phyloP scores from a whole-genome alignment of 257 asterid genomes.

The Knoxia roxburghii region DNA sequence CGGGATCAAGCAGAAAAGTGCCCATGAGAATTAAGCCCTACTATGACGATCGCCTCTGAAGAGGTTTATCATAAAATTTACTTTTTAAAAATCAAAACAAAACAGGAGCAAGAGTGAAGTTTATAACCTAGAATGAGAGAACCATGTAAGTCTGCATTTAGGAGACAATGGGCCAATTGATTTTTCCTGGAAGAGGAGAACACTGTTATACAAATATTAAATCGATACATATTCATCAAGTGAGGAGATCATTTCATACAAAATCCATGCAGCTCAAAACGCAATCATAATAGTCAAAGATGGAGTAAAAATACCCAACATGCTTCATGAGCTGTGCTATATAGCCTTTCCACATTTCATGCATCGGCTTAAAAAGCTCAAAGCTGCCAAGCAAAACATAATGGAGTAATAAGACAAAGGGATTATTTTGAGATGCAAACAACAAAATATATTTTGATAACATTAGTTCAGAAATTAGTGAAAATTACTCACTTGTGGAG shows the following conservation, averaged over 20 bases:
- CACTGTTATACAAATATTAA: background rate
- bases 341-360: slow-evolving; percentile 78
- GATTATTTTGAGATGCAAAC: background rate
- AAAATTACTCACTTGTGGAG: slow-evolving; percentile 53
- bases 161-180: slow-evolving; percentile 68
- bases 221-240: background rate
- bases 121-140: slow-evolving; percentile 64
- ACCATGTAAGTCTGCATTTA: slow-evolving; percentile 76
- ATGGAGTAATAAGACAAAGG: slow-evolving; percentile 10
- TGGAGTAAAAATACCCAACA: slow-evolving; percentile 44
- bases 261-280: background rate
- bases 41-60: background rate
- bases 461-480: background rate
- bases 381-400: slow-evolving; percentile 40
- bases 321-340: slow-evolving; percentile 54
- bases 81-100: too few relatives aligned
- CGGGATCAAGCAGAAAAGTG: background rate
- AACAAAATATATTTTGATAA: background rate
- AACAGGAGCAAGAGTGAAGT: slow-evolving; percentile 8
- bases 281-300: slow-evolving; percentile 7
- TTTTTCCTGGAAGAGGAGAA: slow-evolving; percentile 60
- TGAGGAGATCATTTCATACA: slow-evolving; percentile 3
- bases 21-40: background rate
- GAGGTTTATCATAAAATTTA: background rate
- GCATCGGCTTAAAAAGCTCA: slow-evolving; percentile 69